phyloP scores from a whole-genome alignment of 2,329 filamentous ascomycete species.

The Claviceps monticola region DNA sequence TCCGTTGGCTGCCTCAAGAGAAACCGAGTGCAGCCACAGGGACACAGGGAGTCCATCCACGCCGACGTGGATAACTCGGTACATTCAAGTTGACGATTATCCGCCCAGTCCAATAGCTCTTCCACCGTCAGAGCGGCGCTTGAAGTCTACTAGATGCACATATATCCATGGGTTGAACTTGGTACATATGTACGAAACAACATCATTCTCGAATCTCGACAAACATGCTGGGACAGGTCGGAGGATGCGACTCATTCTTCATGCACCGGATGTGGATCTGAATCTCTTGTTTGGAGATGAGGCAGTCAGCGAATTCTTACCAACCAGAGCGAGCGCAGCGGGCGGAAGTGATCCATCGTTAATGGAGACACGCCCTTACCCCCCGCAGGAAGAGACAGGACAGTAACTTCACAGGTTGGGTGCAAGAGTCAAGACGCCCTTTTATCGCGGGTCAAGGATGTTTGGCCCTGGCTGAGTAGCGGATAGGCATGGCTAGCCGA shows the following conservation, averaged over 20 bases:
- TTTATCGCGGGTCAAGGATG: not conserved
- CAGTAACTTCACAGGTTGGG: no score
- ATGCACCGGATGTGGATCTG: not conserved
- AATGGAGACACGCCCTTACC: not conserved
- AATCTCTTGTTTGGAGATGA: not conserved
- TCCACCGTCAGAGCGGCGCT: not conserved
- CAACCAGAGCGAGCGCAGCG: not conserved
- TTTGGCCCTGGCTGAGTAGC: not conserved
- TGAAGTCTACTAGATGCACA: not conserved
- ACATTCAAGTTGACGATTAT: no score
- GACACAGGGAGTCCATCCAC: not conserved
- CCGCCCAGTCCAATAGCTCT: not conserved
- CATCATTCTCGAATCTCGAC: not conserved
- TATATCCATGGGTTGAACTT: not conserved
- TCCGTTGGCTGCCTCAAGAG: not conserved
- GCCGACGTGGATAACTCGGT: not conserved
- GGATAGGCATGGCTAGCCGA: not conserved
- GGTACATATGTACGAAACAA: not conserved
- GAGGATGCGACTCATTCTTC: not conserved
- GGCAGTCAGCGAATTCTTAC: not conserved
- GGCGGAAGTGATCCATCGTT: not conserved
- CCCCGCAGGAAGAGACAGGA: not conserved
- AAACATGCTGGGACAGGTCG: not conserved
- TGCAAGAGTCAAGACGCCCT: not conserved
- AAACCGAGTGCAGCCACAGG: not conserved